These are phyloP conservation scores for Delitschia confertaspora DNA, from an alignment of 495 filamentous ascomycete species.

Conservation along the genomic window DNA sequence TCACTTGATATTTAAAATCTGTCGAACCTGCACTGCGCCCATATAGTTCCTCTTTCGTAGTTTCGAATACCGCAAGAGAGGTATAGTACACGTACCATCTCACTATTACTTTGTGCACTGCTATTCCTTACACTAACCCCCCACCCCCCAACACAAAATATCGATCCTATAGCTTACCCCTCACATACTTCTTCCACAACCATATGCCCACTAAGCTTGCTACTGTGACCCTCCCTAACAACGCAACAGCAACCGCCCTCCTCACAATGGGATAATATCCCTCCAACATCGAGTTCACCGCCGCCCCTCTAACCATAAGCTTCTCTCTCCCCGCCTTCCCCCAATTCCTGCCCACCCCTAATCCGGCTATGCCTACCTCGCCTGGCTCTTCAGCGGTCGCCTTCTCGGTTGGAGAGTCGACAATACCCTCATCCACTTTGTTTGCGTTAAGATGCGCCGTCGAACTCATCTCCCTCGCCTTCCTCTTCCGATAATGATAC, in stretches of 20 bases:
- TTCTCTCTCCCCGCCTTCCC: conserved; percentile 28
- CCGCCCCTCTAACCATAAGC: conserved; percentile 31
- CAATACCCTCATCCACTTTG: conserved; percentile 9
- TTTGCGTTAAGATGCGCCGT: conserved; percentile 7
- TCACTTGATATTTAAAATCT: too few species aligned
- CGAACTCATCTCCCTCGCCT: conserved; percentile 40
- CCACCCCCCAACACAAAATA: too few species aligned
- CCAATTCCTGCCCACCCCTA: conserved; percentile 43
- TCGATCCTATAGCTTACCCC: too few species aligned
- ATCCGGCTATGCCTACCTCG: conserved; percentile 40
- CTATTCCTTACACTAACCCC: too few species aligned
- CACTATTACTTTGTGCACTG: too few species aligned
- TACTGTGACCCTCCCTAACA: conserved; percentile 35
- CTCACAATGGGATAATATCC: conserved; percentile 61
- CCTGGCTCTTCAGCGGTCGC: conserved; percentile 32
- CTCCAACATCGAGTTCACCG: conserved; percentile 54
- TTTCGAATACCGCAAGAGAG: too few species aligned
- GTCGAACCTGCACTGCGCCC: too few species aligned
- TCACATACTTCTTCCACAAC: conserved; percentile 19
- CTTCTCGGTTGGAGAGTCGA: conserved; percentile 28
- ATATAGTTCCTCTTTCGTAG: too few species aligned
- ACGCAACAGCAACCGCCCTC: conserved; percentile 49
- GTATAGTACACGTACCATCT: too few species aligned
- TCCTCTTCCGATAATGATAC: conserved; percentile 50
- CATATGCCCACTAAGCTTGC: conserved; percentile 12